Conservation (phyloP, 495 filamentous ascomycete genomes). For the Aspergillus cavernicola region DNA sequence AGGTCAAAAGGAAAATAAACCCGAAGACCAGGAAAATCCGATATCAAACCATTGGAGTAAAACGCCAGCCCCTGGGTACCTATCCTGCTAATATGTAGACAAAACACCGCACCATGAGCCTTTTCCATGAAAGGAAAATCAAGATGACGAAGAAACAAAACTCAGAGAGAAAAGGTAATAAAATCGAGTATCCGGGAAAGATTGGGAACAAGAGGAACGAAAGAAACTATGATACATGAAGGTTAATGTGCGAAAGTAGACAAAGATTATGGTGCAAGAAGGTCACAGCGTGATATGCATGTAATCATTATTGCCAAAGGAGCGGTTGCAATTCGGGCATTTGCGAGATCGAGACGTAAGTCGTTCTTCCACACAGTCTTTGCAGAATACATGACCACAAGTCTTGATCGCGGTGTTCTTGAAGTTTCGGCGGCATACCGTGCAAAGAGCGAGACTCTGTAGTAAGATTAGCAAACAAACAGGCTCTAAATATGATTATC, state of each 20-base stretch:
- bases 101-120: conserved; percentile 44
- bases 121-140: conserved; percentile 24
- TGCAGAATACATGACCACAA: conserved; percentile 97
- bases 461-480: conserved; percentile 34
- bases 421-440: conserved; percentile 83
- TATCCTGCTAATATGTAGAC: conserved; percentile 36
- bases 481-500: background rate
- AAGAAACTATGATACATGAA: conserved; percentile 41
- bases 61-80: conserved; percentile 38
- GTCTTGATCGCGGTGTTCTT: conserved; percentile 90
- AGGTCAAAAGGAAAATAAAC: conserved; percentile 13
- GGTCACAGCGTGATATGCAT: conserved; percentile 60
- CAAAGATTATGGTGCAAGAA: conserved; percentile 7
- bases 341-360: conserved; percentile 85
- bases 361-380: conserved; percentile 80
- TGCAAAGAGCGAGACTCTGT: conserved; percentile 82
- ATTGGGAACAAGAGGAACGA: conserved; percentile 6
- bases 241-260: conserved; percentile 9
- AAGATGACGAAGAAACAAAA: conserved; percentile 15
- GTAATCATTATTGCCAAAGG: conserved; percentile 84
- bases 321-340: conserved; percentile 86
- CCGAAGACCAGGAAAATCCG: conserved; percentile 20
- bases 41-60: conserved; percentile 20
- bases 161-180: conserved; percentile 14
- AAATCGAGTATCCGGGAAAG: conserved; percentile 14